Conservation (phyloP, 225 moss, liverwort and hornwort species). For the Neckera pumila region DNA sequence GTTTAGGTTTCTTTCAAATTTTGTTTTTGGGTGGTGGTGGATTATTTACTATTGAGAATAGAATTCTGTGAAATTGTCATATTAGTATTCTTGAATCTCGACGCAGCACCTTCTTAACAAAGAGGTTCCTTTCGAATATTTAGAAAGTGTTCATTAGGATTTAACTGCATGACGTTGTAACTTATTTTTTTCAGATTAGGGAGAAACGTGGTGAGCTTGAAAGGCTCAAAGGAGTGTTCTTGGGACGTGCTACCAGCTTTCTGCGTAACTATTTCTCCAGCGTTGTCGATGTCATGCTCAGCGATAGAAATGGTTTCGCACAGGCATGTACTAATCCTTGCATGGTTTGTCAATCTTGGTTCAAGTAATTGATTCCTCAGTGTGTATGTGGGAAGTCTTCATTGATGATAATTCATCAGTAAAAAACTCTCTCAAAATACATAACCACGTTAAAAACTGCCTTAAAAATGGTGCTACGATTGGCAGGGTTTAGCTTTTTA, state of each 20-base stretch:
- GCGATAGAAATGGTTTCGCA: slow-evolving; percentile 68
- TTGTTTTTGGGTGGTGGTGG: not conserved
- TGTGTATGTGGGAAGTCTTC: not conserved
- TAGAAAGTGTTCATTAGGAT: not conserved
- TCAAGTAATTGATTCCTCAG: not conserved
- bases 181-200: slow-evolving; percentile 29
- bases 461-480: not conserved
- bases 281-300: slow-evolving; percentile 74
- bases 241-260: slow-evolving; percentile 77
- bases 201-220: slow-evolving; percentile 82
- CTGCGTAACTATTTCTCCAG: slow-evolving; percentile 65
- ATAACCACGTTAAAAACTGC: not conserved
- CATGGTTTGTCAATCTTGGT: not conserved
- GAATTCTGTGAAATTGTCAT: not conserved
- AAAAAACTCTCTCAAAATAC: not conserved
- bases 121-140: not conserved
- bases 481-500: not conserved
- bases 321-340: slow-evolving; percentile 29
- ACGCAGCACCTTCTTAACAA: not conserved
- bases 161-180: not conserved
- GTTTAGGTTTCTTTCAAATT: not conserved
- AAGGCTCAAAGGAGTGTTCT: slow-evolving; percentile 57
- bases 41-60: not conserved
- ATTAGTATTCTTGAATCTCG: not conserved
- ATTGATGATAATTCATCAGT: not conserved